Base-by-base conservation (phyloP, 805 yeast species). In the Spathaspora hagerdaliae region DNA sequence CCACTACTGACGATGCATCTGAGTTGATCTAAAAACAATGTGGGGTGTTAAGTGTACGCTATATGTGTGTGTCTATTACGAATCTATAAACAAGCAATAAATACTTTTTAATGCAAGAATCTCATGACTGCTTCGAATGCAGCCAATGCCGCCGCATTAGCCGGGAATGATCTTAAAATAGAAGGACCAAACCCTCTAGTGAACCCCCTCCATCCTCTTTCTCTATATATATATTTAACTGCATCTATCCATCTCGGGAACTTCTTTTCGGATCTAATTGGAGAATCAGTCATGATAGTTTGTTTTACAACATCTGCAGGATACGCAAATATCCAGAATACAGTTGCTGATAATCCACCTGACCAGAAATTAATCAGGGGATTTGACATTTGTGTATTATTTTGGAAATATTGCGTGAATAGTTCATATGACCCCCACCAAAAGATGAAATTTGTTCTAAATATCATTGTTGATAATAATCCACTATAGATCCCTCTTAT, bases 351-450 rank as follows among this genome's bases (percentile, higher is more conserved):
- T 39, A 88, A 67, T 0, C 97, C 97, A 27, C 97, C 97, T 8
- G 91, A 79, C 96, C 96, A 89, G 67, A 89, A 89, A 62, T 88
- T 89, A 47, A 89, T 75, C 0, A 89, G 71, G 1, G 94, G 80
- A 36, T 78, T 78, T 41, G 84, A 78, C 74, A 88, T 52, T 35
- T 67, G 64, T 1, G 96, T 88, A 54, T 87, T 71, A 6, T 73
- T 69, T 52, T 78, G 75, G 64, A 89, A 82, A 73, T 76, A 82
- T 44, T 77, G 71, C 7, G 95, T 87, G 61, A 89, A 75, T 7
- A 88, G 46, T 58, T 88, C 96, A 60, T 90, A 90, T 0, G 95
- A 82, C 1, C 96, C 96, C 97, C 97, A 90, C 92, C 95, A 88
- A 47, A 87, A 86, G 32, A 87, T 74, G 61, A 89, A 90, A 64